Evolutionary conservation across 1,284 basidiomycete genomes (phyloP).

Genomic region (Testicularia cyperi): DNA sequence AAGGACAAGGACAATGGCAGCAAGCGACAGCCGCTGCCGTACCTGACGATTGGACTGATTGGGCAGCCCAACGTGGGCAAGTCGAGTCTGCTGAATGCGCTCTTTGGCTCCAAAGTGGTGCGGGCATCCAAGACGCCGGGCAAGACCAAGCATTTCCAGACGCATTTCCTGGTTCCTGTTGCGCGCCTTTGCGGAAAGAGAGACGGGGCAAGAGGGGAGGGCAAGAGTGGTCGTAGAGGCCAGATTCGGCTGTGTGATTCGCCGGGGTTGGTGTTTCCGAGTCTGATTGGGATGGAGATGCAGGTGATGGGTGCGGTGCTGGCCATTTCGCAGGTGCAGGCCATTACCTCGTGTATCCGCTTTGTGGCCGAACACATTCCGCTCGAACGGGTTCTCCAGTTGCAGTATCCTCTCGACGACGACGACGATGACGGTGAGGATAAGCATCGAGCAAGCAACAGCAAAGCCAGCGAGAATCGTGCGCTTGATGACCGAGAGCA

Average conservation of each 20-base stretch:
- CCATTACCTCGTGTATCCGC: conserved; percentile 73
- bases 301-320: conserved; percentile 76
- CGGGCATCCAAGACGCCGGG: conserved; percentile 85
- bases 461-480: no score
- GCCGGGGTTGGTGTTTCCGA: conserved; percentile 69
- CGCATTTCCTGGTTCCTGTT: conserved; percentile 79
- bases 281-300: conserved; percentile 41
- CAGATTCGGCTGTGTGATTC: conserved; percentile 40
- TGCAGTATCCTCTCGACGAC: conserved; percentile 59
- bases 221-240: conserved; percentile 13
- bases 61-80: conserved; percentile 92
- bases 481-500: conserved; percentile 28
- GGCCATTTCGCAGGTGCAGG: conserved; percentile 79
- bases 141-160: conserved; percentile 93
- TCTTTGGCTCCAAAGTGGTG: conserved; percentile 79
- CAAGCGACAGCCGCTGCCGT: conserved; percentile 21
- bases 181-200: no score
- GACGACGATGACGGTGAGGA: conserved; percentile 35
- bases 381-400: conserved; percentile 71
- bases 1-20: background rate
- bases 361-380: conserved; percentile 73
- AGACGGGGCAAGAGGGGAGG: conserved; percentile 65
- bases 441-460: no score
- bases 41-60: conserved; percentile 43
- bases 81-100: conserved; percentile 82